Evolutionary conservation across 73 alveolate species (phyloP).

Genomic region (Paramecium tetraurelia): DNA sequence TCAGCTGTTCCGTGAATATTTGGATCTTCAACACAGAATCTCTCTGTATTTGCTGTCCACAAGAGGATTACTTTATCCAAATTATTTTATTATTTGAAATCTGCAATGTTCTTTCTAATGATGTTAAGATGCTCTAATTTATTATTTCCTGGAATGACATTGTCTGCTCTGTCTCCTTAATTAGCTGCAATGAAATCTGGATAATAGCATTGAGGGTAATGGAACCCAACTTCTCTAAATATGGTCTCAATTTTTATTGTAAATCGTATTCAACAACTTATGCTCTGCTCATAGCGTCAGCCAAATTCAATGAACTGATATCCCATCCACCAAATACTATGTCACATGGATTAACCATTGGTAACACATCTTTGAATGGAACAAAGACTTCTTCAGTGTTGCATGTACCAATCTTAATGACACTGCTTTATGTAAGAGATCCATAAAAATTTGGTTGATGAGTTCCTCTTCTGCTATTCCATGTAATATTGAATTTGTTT

Average conservation of each 20-base stretch:
- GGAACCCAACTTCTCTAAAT: constrained; percentile 74
- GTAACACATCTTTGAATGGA: constrained; percentile 89
- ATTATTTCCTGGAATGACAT: constrained; percentile 87
- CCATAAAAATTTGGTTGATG: constrained; percentile 90
- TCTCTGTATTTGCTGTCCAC: constrained; percentile 93
- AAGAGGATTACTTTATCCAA: constrained; percentile 83
- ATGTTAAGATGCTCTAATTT: constrained; percentile 77
- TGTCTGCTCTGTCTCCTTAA: constrained; percentile 91
- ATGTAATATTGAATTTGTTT: constrained; percentile 71
- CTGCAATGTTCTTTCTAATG: constrained; percentile 77
- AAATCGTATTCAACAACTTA: constrained; percentile 78
- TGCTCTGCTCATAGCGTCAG: constrained; percentile 91
- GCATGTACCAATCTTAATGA: constrained; percentile 80
- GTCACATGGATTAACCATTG: constrained; percentile 93
- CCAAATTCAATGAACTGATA: constrained; percentile 82
- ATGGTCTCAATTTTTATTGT: constrained; percentile 59
- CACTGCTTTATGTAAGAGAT: constrained; percentile 85
- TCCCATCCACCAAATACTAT: constrained; percentile 94
- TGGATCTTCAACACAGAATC: constrained; percentile 73
- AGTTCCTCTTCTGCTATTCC: constrained; percentile 93
- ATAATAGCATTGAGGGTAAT: constrained; percentile 83
- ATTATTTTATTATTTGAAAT: constrained; percentile 75
- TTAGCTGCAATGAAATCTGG: constrained; percentile 94
- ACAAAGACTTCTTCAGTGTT: constrained; percentile 72
- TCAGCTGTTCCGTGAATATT: constrained; percentile 85